These are phyloP conservation scores for Papilionanthe hybrid DNA, from an alignment of 116 monocot species.

Conservation along the genomic window DNA sequence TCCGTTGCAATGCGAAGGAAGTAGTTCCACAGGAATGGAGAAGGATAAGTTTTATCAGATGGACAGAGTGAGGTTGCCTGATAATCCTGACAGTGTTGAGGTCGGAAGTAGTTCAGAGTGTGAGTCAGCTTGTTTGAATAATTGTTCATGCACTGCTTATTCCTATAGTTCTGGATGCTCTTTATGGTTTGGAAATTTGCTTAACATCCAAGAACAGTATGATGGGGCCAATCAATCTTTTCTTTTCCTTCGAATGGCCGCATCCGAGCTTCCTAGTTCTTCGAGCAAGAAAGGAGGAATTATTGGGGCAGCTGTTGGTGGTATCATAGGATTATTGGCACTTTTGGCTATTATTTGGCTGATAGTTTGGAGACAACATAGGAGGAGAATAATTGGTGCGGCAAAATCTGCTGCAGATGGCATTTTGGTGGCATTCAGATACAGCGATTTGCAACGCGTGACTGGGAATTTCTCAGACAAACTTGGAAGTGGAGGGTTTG, in stretches of 20 bases:
- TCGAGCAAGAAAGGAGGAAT: conserved; percentile 5
- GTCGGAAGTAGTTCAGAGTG: conserved; percentile 22
- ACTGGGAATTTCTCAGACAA: conserved; percentile 38
- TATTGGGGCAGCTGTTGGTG: background rate
- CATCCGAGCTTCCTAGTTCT: conserved; percentile 20
- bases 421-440: conserved; percentile 24
- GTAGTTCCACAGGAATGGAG: background rate
- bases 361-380: background rate
- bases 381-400: conserved; percentile 6
- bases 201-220: conserved; percentile 13
- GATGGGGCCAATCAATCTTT: background rate
- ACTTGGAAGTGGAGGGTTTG: conserved; percentile 30
- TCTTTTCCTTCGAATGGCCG: conserved; percentile 20
- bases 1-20: conserved; percentile 18
- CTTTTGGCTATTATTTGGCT: conserved; percentile 9
- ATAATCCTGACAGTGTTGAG: conserved; percentile 7
- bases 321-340: background rate
- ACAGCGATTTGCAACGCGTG: conserved; percentile 21
- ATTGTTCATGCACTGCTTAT: conserved; percentile 46
- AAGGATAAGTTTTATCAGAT: conserved; percentile 29
- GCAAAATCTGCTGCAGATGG: conserved; percentile 16
- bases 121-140: conserved; percentile 15
- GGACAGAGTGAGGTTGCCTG: conserved; percentile 19
- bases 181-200: conserved; percentile 20
- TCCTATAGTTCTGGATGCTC: conserved; percentile 17